Base-by-base conservation (phyloP, 352 stramenopile genomes). In the Globisporangium canariense region DNA sequence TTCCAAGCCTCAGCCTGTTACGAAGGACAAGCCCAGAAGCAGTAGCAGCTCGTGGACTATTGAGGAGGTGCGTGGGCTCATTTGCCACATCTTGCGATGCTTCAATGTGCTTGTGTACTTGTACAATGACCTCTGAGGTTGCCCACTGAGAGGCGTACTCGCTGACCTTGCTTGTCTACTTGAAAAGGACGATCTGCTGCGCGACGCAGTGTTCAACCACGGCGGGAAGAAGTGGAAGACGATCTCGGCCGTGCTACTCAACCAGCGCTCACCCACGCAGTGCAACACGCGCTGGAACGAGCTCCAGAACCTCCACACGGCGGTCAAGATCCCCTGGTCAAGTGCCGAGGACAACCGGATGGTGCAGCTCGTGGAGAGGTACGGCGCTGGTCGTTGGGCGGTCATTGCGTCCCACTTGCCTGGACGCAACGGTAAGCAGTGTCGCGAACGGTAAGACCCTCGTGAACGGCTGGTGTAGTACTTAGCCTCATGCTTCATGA, bases 351-450 rank as follows among this genome's bases (percentile, higher is more conserved):
- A 94, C 56, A 22, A 28, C 0, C n/a, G 54, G 11, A 64, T 93
- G 40, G 43, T 56, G 13, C 54, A 69, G 4, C 53, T 88, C 0
- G 81, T 93, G 4, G 36, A 40, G 1, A 46, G 60, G 20, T 75
- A 90, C 38, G 79, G 83, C 11, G 46, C 61, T 0, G 71, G 71
- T 14, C 76, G 77, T 34, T 95, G 86, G 86, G 52, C 74, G 1
- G 64, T 91, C 2, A 74, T 89, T 41, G 76, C 86, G 9, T 84
- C 77, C 1, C 71, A 82, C 45, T 55, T 94, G n/a, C 70, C 69
- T 4, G 79, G 75, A 18, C 77, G 86, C 2, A 91, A 65, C 20
- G 75, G 78, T 1, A 93, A 93, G 49, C 86, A 95, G 57, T 93
- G 82, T 25, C 77, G 86, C 4, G 85, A 93, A 30, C 65, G 83